These are phyloP conservation scores for Aspergillus nomiae DNA, from an alignment of 2,329 filamentous ascomycete genomes.

Conservation along the genomic window DNA sequence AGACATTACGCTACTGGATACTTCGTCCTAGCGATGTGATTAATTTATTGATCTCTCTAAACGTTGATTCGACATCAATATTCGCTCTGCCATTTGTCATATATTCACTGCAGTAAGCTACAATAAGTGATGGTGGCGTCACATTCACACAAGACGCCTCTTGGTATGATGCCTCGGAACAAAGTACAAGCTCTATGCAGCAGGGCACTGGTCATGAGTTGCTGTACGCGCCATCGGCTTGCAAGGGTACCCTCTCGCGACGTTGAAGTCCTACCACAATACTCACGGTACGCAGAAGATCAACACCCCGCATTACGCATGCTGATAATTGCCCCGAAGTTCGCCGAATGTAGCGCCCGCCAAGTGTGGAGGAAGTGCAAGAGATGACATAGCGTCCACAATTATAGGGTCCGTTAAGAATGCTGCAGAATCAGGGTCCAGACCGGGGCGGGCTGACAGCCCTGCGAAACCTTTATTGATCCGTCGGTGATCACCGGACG, in stretches of 20 bases:
- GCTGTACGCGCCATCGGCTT: not conserved
- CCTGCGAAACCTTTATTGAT: not conserved
- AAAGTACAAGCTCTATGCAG: not conserved
- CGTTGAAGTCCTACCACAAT: not conserved
- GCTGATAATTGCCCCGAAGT: not conserved
- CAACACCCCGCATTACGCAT: not conserved
- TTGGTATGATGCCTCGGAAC: not conserved
- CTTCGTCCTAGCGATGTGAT: too few relatives aligned
- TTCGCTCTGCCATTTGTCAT: fast-evolving
- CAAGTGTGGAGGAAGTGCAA: not conserved
- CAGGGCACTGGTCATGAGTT: not conserved
- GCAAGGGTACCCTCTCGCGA: not conserved
- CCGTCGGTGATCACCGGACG: not conserved
- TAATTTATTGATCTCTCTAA: not conserved
- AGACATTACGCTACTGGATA: too few relatives aligned
- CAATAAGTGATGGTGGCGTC: not conserved
- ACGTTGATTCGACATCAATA: not conserved
- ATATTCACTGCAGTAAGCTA: not conserved
- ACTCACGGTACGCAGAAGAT: not conserved
- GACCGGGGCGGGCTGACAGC: not conserved
- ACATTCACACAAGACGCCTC: fast-evolving
- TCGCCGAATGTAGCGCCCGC: not conserved
- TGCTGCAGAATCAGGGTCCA: not conserved
- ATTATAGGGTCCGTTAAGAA: not conserved
- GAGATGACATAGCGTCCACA: not conserved